Evolutionary conservation across 177 flowering plant species (phyloP), one percentile per base, ranked within the genome.

Genomic region (Vitis hybrid): DNA sequence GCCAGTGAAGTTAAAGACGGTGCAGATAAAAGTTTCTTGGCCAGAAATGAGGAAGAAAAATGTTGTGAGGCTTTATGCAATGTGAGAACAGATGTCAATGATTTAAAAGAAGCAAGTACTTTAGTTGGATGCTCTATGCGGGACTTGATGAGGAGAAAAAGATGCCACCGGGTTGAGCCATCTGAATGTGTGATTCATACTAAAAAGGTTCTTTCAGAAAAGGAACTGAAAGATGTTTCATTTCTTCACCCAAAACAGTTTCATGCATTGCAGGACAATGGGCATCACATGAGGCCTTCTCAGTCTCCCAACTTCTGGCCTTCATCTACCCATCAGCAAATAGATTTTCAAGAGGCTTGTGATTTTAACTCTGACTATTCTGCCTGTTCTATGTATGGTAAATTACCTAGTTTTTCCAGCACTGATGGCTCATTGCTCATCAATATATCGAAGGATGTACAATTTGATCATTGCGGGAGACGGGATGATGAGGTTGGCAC

Each of bases 81-180:
- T 71, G n/a, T 51, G 51, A 73, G 67, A 39, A 18, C 50, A 45
- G 63, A 71, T 70, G 59, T 19, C 26, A 22, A 45, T 67, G 67
- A 61, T 74, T 65, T 60, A 1, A 74, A 64, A 13, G 85, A 83
- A 65, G 70, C 60, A 56, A 80, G 70, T 18, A 26, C 60, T 22
- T 57, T 77, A 22, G 69, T 55, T 78, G 79, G 70, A 62, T 80
- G 84, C 79, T 93, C 99, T 51, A 60, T 87, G 60, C 83, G 99
- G 63, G 99, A 96, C 70, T 77, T 93, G 72, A 96, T 96, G 98
- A 90, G 99, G 75, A 87, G 80, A 80, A 96, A 90, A 77, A 82
- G 98, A 29, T 64, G 66, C 70, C 55, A 68, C 62, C 81, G 72
- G 49, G 55, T 66, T 71, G 89, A 84, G 57, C 74, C 78, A 62